These are phyloP conservation scores for Coemansia reversa DNA, from an alignment of 192 early-diverging fungal genomes.

Conservation along the genomic window DNA sequence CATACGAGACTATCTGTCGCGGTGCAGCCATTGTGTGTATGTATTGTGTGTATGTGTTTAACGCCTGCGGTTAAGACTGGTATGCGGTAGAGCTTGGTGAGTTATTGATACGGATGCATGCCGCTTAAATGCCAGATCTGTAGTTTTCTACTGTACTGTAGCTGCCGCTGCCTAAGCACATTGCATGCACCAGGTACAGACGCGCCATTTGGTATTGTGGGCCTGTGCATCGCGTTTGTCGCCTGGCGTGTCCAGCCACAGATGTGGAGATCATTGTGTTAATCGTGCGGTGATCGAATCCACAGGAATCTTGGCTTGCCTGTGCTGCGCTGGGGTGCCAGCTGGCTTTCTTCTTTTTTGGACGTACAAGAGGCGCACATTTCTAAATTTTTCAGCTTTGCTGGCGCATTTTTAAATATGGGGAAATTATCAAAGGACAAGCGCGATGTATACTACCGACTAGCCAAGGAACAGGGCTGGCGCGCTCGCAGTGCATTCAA, in stretches of 20 bases:
- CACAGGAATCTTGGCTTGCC: neutral
- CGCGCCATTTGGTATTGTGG: neutral
- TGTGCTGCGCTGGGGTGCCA: neutral
- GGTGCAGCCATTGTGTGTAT: slow-evolving; percentile 14
- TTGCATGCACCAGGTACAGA: neutral
- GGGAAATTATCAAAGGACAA: slow-evolving; percentile 91
- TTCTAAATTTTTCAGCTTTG: slow-evolving; percentile 3
- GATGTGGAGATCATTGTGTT: neutral
- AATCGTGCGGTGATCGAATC: neutral
- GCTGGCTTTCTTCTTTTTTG: neutral
- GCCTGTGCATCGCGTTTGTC: neutral
- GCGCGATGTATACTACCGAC: slow-evolving; percentile 94
- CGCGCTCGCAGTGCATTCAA: slow-evolving; percentile 97
- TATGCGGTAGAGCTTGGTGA: neutral
- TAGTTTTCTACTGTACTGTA: neutral
- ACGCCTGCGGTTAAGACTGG: neutral
- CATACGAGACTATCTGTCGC: slow-evolving; percentile 41
- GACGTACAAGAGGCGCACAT: neutral
- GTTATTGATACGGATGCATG: neutral
- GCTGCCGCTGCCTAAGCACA: neutral
- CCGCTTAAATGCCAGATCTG: neutral
- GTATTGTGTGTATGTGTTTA: neutral
- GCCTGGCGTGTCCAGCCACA: neutral
- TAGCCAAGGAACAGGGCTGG: slow-evolving; percentile 98
- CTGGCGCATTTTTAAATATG: slow-evolving; percentile 38